Conservation (phyloP, 495 filamentous ascomycete genomes). For the Aspergillus conjunctus region DNA sequence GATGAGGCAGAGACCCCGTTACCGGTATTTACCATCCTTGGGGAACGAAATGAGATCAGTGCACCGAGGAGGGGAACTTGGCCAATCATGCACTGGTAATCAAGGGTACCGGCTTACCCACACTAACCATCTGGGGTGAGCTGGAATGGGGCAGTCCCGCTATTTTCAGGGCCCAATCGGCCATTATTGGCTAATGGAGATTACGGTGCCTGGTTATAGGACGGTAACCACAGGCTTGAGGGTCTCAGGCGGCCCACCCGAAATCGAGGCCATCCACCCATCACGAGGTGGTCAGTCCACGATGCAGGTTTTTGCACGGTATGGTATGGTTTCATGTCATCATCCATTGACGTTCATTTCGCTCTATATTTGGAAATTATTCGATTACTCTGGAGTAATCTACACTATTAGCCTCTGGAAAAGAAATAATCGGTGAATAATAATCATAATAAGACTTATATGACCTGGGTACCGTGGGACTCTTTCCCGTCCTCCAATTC, state of each 20-base stretch:
- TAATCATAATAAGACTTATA: neutral
- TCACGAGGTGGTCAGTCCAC: conserved; percentile 6
- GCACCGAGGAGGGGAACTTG: conserved; percentile 9
- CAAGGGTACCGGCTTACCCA: neutral
- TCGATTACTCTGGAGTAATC: neutral
- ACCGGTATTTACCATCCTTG: conserved; percentile 24
- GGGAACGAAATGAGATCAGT: conserved; percentile 29
- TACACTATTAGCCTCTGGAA: neutral
- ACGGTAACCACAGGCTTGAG: conserved; percentile 20
- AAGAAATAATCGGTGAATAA: neutral
- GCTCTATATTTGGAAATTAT: conserved; percentile 4
- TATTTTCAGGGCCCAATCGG: conserved; percentile 1
- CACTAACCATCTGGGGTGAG: conserved; percentile 10
- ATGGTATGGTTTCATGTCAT: neutral
- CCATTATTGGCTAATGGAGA: conserved; percentile 14
- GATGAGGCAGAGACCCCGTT: conserved; percentile 2
- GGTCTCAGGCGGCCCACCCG: conserved; percentile 19
- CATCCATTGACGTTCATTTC: neutral
- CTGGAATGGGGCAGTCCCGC: conserved; percentile 4
- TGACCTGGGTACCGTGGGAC: neutral
- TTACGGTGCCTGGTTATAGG: conserved; percentile 30
- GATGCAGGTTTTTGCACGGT: conserved; percentile 1
- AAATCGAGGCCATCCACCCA: conserved; percentile 4
- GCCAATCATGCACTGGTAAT: conserved; percentile 25
- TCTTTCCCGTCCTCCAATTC: neutral